These are phyloP conservation scores for apple (Malus domestica) DNA, from an alignment of 306 rosid genomes.

Conservation along the genomic window DNA sequence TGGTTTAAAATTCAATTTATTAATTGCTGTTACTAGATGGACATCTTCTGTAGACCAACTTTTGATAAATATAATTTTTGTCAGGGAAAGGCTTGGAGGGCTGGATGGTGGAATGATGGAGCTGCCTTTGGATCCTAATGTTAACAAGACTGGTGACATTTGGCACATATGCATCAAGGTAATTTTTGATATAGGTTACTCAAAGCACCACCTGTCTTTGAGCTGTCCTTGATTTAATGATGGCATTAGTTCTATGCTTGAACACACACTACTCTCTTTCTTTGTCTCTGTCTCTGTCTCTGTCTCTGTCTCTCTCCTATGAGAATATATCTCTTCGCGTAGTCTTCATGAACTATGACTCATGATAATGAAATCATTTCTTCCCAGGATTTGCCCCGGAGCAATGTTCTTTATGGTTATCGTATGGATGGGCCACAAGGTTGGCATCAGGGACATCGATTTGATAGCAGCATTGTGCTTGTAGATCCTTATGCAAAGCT, in stretches of 20 bases:
- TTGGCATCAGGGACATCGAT: conserved; percentile 84
- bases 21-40: neutral
- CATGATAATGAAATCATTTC: neutral
- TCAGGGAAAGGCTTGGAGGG: conserved; percentile 34
- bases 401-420: conserved; percentile 76
- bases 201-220: neutral
- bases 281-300: neutral
- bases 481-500: conserved; percentile 93
- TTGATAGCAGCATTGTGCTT: conserved; percentile 68
- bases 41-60: neutral
- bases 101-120: conserved; percentile 52
- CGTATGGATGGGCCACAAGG: conserved; percentile 73
- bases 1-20: neutral
- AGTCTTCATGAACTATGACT: neutral
- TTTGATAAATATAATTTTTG: conserved; percentile 14
- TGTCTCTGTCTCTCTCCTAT: neutral
- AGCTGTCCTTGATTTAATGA: conserved; percentile 8
- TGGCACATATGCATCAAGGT: conserved; percentile 94
- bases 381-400: conserved; percentile 68
- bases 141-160: conserved; percentile 85
- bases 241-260: conserved; percentile 1
- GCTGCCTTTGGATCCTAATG: conserved; percentile 62
- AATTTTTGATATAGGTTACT: conserved; percentile 23
- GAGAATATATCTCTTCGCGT: neutral
- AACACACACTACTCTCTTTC: neutral